These are phyloP conservation scores for Brassica balearica DNA, from an alignment of 441 rosid genomes.

Conservation along the genomic window DNA sequence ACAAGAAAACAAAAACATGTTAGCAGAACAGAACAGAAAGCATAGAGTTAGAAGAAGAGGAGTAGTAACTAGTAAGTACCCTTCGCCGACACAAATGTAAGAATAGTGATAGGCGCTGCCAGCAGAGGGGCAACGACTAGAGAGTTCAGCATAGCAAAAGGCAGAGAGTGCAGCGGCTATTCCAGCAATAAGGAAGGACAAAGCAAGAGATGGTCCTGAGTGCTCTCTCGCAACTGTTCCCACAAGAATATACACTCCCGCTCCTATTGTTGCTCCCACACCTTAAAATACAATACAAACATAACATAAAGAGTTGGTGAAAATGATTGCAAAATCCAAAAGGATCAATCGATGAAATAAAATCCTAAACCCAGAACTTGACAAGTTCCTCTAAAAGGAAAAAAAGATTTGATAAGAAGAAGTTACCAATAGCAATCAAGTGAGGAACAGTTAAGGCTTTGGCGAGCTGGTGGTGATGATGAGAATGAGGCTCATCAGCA, in stretches of 20 bases:
- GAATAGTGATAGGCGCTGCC: conserved; percentile 73
- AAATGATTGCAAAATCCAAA: background rate
- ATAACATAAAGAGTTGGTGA: background rate
- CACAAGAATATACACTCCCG: conserved; percentile 98
- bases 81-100: background rate
- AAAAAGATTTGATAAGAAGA: background rate
- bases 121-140: conserved; percentile 97
- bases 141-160: conserved; percentile 96
- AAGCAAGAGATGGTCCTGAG: conserved; percentile 87
- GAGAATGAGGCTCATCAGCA: conserved; percentile 37
- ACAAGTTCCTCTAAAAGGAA: background rate
- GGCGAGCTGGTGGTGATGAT: conserved; percentile 65
- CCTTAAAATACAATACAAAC: conserved; percentile 60
- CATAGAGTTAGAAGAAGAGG: no score
- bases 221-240: conserved; percentile 99
- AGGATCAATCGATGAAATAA: background rate
- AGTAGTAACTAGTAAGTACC: background rate
- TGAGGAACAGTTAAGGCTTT: conserved; percentile 79
- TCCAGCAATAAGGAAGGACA: conserved; percentile 93
- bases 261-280: conserved; percentile 97
- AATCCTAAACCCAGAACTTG: background rate
- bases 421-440: conserved; percentile 81
- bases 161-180: conserved; percentile 96
- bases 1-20: background rate
- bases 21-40: background rate